These are phyloP conservation scores for Globisporangium yorkense DNA, from an alignment of 352 stramenopile species.

Conservation along the genomic window DNA sequence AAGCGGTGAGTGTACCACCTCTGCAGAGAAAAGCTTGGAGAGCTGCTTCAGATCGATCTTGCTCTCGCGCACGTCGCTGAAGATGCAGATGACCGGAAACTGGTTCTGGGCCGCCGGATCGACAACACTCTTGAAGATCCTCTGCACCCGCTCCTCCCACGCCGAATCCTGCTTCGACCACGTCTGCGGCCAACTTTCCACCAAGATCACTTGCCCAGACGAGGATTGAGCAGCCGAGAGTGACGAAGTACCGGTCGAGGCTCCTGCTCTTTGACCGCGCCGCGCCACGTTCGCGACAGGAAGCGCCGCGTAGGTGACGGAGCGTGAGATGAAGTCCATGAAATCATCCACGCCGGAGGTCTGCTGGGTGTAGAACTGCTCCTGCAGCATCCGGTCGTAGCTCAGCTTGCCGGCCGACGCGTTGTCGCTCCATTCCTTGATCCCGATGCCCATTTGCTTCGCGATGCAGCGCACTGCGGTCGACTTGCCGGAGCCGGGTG, in stretches of 20 bases:
- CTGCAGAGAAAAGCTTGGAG: slow-evolving; percentile 50
- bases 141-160: slow-evolving; percentile 52
- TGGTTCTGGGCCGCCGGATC: slow-evolving; percentile 25
- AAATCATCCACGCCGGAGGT: slow-evolving; percentile 65
- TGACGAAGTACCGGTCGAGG: neutral
- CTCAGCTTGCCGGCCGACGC: slow-evolving; percentile 36
- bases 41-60: slow-evolving; percentile 70
- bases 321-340: slow-evolving; percentile 69
- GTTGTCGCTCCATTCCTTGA: slow-evolving; percentile 80
- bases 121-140: slow-evolving; percentile 46
- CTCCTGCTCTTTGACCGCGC: neutral
- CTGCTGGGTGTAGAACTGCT: slow-evolving; percentile 47
- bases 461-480: slow-evolving; percentile 64
- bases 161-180: slow-evolving; percentile 29
- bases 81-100: slow-evolving; percentile 74
- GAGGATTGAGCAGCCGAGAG: neutral
- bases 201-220: slow-evolving; percentile 42
- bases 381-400: slow-evolving; percentile 44
- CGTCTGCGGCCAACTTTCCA: slow-evolving; percentile 70
- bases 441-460: slow-evolving; percentile 26
- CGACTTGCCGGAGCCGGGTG: slow-evolving; percentile 77
- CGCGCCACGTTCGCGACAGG: slow-evolving; percentile 14
- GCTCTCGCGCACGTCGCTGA: slow-evolving; percentile 72
- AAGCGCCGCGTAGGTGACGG: slow-evolving; percentile 61
- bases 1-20: slow-evolving; percentile 62